Percentiles rank a stretch among this genome's conserved stretches.
Conservation (phyloP, 495 filamentous ascomycete genomes). For the Ramalina intermedia region DNA sequence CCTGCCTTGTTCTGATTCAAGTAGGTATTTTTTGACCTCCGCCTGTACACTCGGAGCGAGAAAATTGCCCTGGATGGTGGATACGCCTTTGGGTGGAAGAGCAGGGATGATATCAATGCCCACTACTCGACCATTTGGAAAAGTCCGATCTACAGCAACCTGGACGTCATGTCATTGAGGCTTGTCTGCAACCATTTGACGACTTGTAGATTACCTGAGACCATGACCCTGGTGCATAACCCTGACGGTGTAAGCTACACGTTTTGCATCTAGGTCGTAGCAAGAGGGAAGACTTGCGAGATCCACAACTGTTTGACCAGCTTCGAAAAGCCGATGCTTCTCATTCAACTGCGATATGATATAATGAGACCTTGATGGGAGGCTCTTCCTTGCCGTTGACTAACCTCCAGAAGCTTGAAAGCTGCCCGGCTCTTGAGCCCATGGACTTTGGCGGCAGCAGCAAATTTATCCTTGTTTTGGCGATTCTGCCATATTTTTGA, state of each 20-base stretch:
- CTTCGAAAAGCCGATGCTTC: slow-evolving; percentile 62
- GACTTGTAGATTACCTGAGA: slow-evolving; percentile 50
- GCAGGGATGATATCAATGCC: slow-evolving; percentile 91
- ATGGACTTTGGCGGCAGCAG: slow-evolving; percentile 54
- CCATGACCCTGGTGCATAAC: slow-evolving; percentile 90
- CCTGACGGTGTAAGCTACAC: slow-evolving; percentile 32
- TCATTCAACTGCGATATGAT: slow-evolving; percentile 49
- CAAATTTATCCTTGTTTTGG: slow-evolving; percentile 55
- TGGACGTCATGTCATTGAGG: slow-evolving; percentile 16
- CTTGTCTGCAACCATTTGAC: not conserved
- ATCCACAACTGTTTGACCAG: slow-evolving; percentile 77
- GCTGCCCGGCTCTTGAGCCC: slow-evolving; percentile 79
- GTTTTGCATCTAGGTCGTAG: not conserved
- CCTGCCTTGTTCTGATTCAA: slow-evolving; percentile 46
- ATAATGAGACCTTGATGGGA: not conserved
- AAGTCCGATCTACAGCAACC: slow-evolving; percentile 70
- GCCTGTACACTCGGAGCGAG: slow-evolving; percentile 52
- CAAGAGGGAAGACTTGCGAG: slow-evolving; percentile 36
- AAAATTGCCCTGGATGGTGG: slow-evolving; percentile 89
- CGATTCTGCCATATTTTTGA: slow-evolving; percentile 71
- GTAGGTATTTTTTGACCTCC: slow-evolving; percentile 60
- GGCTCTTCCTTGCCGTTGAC: not conserved
- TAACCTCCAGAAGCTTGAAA: slow-evolving; percentile 75
- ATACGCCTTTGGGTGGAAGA: slow-evolving; percentile 75
- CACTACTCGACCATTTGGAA: slow-evolving; percentile 62